Conservation (phyloP, 1,139 yeast species). For the Meyerozyma guilliermondii region DNA sequence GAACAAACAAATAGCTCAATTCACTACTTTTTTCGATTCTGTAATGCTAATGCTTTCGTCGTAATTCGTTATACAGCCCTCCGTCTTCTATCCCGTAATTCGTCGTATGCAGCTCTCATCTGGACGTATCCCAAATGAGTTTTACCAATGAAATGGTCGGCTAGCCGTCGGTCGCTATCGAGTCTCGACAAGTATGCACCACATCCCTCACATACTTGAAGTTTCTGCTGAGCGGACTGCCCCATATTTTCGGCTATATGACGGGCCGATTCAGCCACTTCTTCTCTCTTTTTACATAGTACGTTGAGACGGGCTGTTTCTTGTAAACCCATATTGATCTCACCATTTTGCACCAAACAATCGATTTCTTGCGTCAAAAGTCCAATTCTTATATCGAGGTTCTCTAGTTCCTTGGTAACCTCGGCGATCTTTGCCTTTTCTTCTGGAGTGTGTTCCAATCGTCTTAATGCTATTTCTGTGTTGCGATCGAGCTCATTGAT, state of each 20-base stretch:
- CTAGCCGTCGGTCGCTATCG: slow-evolving; percentile 85
- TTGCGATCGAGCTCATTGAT: slow-evolving; percentile 65
- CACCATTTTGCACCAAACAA: slow-evolving; percentile 46
- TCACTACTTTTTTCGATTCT: too few relatives aligned
- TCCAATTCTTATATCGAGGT: slow-evolving; percentile 61
- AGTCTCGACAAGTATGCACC: slow-evolving; percentile 85
- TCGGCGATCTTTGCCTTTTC: slow-evolving; percentile 62
- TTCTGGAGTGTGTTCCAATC: slow-evolving; percentile 75
- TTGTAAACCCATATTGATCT: slow-evolving; percentile 47
- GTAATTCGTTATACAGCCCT: neutral
- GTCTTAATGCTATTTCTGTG: slow-evolving; percentile 57
- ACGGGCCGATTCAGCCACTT: slow-evolving; percentile 50
- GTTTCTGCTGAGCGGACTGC: slow-evolving; percentile 82
- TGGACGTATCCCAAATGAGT: slow-evolving; percentile 77
- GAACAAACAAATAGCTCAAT: too few relatives aligned
- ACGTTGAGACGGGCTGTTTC: slow-evolving; percentile 43
- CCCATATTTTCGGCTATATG: slow-evolving; percentile 70
- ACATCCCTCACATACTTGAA: slow-evolving; percentile 88
- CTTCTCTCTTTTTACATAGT: slow-evolving; percentile 42
- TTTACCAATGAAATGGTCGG: slow-evolving; percentile 89
- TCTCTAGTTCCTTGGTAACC: slow-evolving; percentile 62
- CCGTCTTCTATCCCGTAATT: slow-evolving; percentile 23
- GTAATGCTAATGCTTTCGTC: too few relatives aligned
- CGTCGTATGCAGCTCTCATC: slow-evolving; percentile 62
- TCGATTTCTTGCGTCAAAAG: slow-evolving; percentile 68